Base-by-base conservation (phyloP, 805 yeast genomes). In the Candida nanaspora region DNA sequence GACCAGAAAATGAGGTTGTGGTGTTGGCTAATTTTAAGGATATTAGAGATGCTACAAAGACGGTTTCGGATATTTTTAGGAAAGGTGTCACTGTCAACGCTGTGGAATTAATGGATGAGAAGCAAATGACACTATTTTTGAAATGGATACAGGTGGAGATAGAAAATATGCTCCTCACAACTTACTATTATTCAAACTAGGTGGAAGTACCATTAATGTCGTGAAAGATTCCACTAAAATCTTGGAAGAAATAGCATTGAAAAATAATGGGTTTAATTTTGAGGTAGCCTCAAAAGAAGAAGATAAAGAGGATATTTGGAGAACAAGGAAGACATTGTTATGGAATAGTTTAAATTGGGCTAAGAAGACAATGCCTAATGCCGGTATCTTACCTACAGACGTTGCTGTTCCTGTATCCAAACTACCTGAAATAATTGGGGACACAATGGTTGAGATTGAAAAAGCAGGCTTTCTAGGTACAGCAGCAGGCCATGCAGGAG, bases 381-480 rank as follows among this genome's bases (percentile, higher is more conserved):
- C 61, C 10, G 47, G 50, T 39, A 76, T 80, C 2, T 83, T 86
- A 79, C 80, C 86, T 21, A 83, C 91, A 1, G 93, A 83, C 60
- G 84, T 83, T 15, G 89, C 88, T 0, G 88, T 83, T n/a, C 91
- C 93, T 3, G 68, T 83, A 29, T 80, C 88, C 1, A 66, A 66
- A 41, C 65, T 84, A 32, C 76, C 89, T 2, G 55, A 63, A n/a
- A 74, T 82, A 33, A 77, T 83, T 33, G 64, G 68, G 29, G 80
- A 76, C 40, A 80, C 89, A 2, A 76, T 80, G 45, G 60, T 63
- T 14, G 88, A 82, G 44, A 68, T 82, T 43, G 72, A 70, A 39
- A 53, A 59, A 6, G 69, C 74, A 37, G 79, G 80, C 0, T 57
- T 78, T 35, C 49, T 66, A 27, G 71, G 76, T 37, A 75, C 84